A percentile compares a stretch with the other conserved stretches of the same genome.
phyloP scores from a whole-genome alignment of 768 basidiomycete genomes.

The Dioszegia hungarica region DNA sequence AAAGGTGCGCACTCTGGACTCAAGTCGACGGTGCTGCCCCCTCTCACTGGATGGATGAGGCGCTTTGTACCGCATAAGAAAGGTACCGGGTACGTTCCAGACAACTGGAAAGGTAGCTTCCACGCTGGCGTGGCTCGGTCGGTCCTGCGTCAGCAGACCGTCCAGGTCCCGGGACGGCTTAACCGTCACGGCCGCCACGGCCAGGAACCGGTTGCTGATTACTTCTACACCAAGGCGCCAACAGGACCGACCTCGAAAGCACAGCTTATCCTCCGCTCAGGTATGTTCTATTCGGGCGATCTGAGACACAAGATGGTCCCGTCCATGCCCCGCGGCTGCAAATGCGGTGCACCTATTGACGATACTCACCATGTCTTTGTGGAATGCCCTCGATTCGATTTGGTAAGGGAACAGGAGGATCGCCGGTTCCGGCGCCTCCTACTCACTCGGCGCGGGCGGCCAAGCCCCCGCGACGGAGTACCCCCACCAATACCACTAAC shows the following conservation, averaged over 20 bases:
- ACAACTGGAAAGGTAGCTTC: slow-evolving; percentile 8
- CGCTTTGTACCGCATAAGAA: neutral
- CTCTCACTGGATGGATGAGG: slow-evolving; percentile 10
- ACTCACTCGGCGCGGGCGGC: neutral
- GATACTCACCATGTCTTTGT: slow-evolving; percentile 10
- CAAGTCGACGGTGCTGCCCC: neutral
- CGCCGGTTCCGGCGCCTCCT: neutral
- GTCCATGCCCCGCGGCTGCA: neutral
- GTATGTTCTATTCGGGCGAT: neutral
- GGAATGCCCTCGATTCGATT: slow-evolving; percentile 1
- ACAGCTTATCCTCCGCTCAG: neutral
- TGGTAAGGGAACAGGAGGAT: neutral
- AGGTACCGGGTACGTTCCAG: slow-evolving; percentile 8
- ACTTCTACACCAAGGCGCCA: slow-evolving; percentile 1
- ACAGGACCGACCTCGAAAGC: neutral
- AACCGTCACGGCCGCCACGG: neutral
- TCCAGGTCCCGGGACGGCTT: neutral
- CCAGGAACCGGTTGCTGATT: neutral
- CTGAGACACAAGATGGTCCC: neutral
- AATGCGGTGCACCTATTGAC: neutral
- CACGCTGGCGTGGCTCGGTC: neutral
- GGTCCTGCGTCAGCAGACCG: neutral
- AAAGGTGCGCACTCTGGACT: neutral
- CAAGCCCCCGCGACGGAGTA: neutral
- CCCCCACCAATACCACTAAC: neutral